Percentiles rank a stretch among this genome's conserved stretches.
Conservation (phyloP, 1,284 basidiomycete species). For the Marasmius fiardii region DNA sequence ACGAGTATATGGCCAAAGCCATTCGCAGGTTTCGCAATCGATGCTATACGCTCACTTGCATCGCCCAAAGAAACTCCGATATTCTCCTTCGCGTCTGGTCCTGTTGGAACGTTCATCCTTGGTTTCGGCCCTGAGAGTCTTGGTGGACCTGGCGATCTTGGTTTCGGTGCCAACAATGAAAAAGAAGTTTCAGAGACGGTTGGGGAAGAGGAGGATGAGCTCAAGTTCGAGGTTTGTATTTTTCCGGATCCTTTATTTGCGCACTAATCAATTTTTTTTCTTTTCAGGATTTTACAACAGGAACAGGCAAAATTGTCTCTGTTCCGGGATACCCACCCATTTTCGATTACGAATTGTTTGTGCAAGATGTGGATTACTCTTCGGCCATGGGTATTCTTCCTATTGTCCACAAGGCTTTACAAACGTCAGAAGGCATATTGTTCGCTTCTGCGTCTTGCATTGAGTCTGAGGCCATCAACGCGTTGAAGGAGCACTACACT, state of each 20-base stretch:
- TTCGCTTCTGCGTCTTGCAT: neutral
- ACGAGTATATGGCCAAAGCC: too few species aligned
- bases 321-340: neutral
- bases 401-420: too few species aligned
- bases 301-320: neutral
- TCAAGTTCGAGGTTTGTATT: too few species aligned
- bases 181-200: neutral
- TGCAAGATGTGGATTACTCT: neutral
- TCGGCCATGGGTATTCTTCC: neutral
- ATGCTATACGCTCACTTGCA: conserved; percentile 1
- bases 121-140: conserved; percentile 1
- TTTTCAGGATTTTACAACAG: too few species aligned
- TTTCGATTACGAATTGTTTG: neutral
- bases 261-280: too few species aligned
- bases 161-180: neutral
- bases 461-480: neutral
- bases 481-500: neutral
- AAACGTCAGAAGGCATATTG: neutral
- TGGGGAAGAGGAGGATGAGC: neutral
- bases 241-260: too few species aligned
- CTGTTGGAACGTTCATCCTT: conserved; percentile 1
- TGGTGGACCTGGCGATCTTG: conserved; percentile 1
- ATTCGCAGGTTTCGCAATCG: conserved; percentile 5
- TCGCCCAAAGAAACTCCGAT: neutral
- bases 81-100: conserved; percentile 6